Evolutionary conservation across 179 eudicot species (phyloP).

Genomic region (Amaranthus tricolor): DNA sequence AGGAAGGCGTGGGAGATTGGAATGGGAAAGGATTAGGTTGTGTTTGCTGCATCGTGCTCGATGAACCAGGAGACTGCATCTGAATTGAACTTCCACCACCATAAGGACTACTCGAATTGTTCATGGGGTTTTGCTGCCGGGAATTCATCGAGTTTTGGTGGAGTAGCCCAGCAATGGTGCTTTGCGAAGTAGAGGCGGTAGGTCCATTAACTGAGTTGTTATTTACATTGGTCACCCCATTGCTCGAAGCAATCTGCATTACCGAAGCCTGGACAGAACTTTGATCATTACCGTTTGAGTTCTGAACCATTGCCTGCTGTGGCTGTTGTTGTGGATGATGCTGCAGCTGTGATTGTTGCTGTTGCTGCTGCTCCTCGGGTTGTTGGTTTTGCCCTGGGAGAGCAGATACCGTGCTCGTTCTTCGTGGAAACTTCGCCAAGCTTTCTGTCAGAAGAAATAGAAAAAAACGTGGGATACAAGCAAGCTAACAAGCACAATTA

Average conservation of each 20-base stretch:
- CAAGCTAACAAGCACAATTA: neutral
- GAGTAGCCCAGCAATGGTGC: constrained; percentile 61
- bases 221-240: constrained; percentile 50
- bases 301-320: constrained; percentile 41
- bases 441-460: constrained; percentile 55
- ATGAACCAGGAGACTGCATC: constrained; percentile 59
- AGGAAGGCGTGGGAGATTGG: constrained; percentile 62
- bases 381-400: constrained; percentile 53
- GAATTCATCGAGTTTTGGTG: constrained; percentile 79
- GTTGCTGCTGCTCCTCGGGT: constrained; percentile 44
- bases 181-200: constrained; percentile 47
- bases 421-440: constrained; percentile 81
- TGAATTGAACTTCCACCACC: constrained; percentile 46
- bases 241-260: constrained; percentile 50
- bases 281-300: constrained; percentile 52
- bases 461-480: constrained; percentile 2
- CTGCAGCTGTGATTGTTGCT: neutral
- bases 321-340: constrained; percentile 11
- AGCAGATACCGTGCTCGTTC: constrained; percentile 49
- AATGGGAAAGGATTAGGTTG: constrained; percentile 51
- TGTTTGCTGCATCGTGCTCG: constrained; percentile 40
- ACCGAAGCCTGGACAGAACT: constrained; percentile 42
- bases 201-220: constrained; percentile 46
- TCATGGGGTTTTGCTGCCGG: constrained; percentile 51
- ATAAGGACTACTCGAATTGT: constrained; percentile 45